These are phyloP conservation scores for Amyloporia xantha DNA, from an alignment of 768 basidiomycete genomes.

Conservation along the genomic window DNA sequence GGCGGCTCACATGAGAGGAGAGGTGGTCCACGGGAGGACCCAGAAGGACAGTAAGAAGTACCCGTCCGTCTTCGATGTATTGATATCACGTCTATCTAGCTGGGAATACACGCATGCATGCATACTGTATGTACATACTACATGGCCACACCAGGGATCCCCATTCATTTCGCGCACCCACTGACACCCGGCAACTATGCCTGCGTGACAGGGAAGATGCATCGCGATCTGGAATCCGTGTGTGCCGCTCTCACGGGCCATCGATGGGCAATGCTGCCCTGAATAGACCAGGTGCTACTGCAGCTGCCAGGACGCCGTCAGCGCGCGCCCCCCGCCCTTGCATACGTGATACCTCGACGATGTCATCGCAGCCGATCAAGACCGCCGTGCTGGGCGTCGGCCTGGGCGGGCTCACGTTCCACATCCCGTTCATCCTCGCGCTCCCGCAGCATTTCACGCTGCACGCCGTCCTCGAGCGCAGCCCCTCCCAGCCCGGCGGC, in stretches of 20 bases:
- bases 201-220: not conserved
- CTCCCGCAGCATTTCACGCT: constrained; percentile 64
- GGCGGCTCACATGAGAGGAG: not conserved
- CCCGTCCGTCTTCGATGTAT: not conserved
- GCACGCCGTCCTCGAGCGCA: constrained; percentile 67
- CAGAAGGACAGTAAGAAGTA: not conserved
- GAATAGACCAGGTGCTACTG: too few species aligned
- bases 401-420: constrained; percentile 74
- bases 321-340: too few species aligned
- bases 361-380: constrained; percentile 41
- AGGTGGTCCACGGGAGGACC: not conserved
- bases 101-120: not conserved
- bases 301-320: too few species aligned
- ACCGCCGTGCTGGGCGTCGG: constrained; percentile 75
- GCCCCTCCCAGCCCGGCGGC: constrained; percentile 52
- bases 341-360: not conserved
- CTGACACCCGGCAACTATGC: not conserved
- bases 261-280: not conserved
- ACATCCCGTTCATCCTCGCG: constrained; percentile 71
- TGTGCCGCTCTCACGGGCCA: not conserved
- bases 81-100: not conserved
- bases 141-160: not conserved
- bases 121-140: too few species aligned
- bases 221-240: not conserved
- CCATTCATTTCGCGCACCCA: not conserved